Base-by-base conservation (phyloP, 1,139 yeast species). In the Candida tropicalis region DNA sequence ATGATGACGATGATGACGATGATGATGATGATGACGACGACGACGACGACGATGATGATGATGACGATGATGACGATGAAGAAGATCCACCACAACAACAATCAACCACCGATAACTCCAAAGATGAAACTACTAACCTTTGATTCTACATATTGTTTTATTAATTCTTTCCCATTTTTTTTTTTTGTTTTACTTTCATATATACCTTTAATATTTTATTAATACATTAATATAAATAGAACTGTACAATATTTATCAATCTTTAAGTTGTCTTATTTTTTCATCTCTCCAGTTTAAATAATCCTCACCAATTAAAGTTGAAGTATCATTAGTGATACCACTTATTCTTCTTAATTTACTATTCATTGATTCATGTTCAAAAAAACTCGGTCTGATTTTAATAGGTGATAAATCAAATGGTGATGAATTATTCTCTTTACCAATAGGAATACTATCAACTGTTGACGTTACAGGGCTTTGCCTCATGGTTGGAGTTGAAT, bases 1-100 rank as follows among this genome's bases (percentile, higher is more conserved):
- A 68, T 10, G 73, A 70, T 9, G 79, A 73, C n/a, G 76, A 70
- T 16, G 75, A 69, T 13, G 76, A 71, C 18, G 77, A 73, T 13
- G 77, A 70, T 11, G 74, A 68, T 25, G 70, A 69, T 16, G 73
- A 67, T 7, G 74, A 67, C 22, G 74, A 65, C 12, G 73, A 65
- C 10, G 73, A 68, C 18, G 73, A 68, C 23, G 69, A 66, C 4
- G 73, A 68, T 13, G 70, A 65, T 8, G 66, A 44, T 2, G 65
- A 58, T n/a, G 68, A 62, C 6, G 70, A 40, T 7, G 48, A 38
- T 2, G 45, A 42, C 3, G 48, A 44, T 5, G 49, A 45, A 7
- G 50, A 40, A 7, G 43, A 45, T n/a, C n/a, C n/a, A n/a, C n/a
- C n/a, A n/a, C n/a, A n/a, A 8, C 5, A 5, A 16, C 8, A 18